Conservation (phyloP, 805 yeast species). For the Ogataea dorogensis region DNA sequence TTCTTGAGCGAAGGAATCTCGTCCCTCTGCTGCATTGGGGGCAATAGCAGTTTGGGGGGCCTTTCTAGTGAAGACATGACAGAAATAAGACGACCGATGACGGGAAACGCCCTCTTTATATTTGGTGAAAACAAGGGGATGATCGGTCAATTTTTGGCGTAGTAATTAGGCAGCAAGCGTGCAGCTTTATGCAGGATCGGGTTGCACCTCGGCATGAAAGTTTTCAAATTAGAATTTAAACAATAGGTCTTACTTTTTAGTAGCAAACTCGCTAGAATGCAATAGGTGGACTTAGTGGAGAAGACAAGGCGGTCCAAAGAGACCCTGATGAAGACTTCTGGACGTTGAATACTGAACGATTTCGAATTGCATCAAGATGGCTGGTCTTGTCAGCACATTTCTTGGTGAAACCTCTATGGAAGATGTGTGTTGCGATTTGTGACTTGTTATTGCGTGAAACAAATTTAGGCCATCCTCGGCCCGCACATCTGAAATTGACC, state of each 20-base stretch:
- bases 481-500: too few species aligned
- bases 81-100: background rate
- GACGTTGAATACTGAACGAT: too few species aligned
- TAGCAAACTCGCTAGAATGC: slow-evolving; percentile 8
- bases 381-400: too few species aligned
- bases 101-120: slow-evolving; percentile 6
- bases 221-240: background rate
- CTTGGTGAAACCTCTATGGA: too few species aligned
- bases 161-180: slow-evolving; percentile 6
- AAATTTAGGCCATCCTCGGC: too few species aligned
- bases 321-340: too few species aligned
- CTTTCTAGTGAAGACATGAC: slow-evolving; percentile 16
- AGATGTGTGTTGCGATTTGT: too few species aligned
- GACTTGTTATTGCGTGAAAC: too few species aligned
- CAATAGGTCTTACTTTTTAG: slow-evolving; percentile 10
- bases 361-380: too few species aligned
- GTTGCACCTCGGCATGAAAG: background rate
- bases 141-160: slow-evolving; percentile 11
- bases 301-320: too few species aligned
- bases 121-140: slow-evolving; percentile 2
- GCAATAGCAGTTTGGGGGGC: slow-evolving; percentile 11
- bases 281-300: too few species aligned
- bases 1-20: slow-evolving; percentile 18
- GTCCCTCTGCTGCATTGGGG: slow-evolving; percentile 9
- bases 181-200: slow-evolving; percentile 3